Base-by-base conservation (phyloP, 768 basidiomycete species). In the Boletus coccyginus region DNA sequence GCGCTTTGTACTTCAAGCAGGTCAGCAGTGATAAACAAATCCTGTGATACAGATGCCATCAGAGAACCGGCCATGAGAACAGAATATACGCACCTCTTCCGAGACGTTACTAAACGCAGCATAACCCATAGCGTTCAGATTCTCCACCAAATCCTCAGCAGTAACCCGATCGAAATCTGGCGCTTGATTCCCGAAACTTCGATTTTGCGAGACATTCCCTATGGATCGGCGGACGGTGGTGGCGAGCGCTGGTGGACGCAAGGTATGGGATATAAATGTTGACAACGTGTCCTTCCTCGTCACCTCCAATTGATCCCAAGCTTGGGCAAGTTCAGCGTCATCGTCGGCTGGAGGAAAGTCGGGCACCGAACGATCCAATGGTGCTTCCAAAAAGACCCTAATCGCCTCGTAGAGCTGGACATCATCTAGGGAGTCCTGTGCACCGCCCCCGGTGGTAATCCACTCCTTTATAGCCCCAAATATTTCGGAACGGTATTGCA, bases 361-460 rank as follows among this genome's bases (percentile, higher is more conserved):
- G 44, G 74, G 77, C 17, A 84, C 69, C 41, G 73, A 68, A 62
- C 86, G 85, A 59, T 86, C 83, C 29, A 79, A 65, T 0, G 79
- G 64, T 55, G 71, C 78, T 49, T 82, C 77, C 56, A 92, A 74
- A 72, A 93, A 94, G 1, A 77, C 58, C 54, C 73, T 74, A 29
- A 91, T 66, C 19, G 81, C 77, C n/a, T 73, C 74, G 66, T 79
- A 84, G 36, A 94, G 77, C 56, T 85, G 82, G 3, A 67, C 63
- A 46, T 92, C 88, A 60, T 93, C 91, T 31, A 94, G 74, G 40
- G 84, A 77, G 61, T 94, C 92, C 64, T 91, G 87, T 9, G 88
- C 83, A 33, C 92, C 92, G 8, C 87, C 86, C 5, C 92, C 92
- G 16, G 75, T 69, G 0, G 74, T 79, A 41, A 93, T 65, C 92